Percentiles rank a stretch among this genome's conserved stretches.
Conservation (phyloP, 768 basidiomycete genomes). For the Xanthoconium stramineum region DNA sequence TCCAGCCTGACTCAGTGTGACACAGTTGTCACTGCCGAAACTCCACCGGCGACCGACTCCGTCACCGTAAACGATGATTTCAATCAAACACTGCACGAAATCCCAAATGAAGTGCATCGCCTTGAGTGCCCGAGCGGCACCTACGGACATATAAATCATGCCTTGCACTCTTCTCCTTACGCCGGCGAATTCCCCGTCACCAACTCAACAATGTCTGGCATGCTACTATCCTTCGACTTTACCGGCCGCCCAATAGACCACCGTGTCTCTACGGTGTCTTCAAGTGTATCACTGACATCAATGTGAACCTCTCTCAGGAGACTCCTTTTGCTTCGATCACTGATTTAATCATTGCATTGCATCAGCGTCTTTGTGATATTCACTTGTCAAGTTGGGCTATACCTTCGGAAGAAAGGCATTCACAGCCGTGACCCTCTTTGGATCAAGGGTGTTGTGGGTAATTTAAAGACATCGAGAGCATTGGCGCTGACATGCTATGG, state of each 20-base stretch:
- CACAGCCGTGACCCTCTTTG: conserved; percentile 19
- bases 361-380: conserved; percentile 19
- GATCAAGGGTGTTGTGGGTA: conserved; percentile 21
- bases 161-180: not conserved
- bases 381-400: conserved; percentile 23
- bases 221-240: not conserved
- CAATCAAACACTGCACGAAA: not conserved
- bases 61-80: not conserved
- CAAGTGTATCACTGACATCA: conserved; percentile 10
- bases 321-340: not conserved
- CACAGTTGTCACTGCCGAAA: not conserved
- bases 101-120: conserved; percentile 1
- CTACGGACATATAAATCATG: conserved; percentile 10
- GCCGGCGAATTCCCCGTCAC: not conserved
- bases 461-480: not conserved
- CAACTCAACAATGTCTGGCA: conserved; percentile 2
- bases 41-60: not conserved
- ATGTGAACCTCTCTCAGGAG: conserved; percentile 9
- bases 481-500: not conserved
- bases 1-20: not conserved
- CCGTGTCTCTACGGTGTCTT: conserved; percentile 4
- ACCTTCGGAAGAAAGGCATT: conserved; percentile 16
- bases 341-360: not conserved
- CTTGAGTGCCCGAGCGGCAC: not conserved
- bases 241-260: conserved; percentile 2